These are phyloP conservation scores for Flaveria trinervia DNA, from an alignment of 129 eudicot genomes.

Conservation along the genomic window DNA sequence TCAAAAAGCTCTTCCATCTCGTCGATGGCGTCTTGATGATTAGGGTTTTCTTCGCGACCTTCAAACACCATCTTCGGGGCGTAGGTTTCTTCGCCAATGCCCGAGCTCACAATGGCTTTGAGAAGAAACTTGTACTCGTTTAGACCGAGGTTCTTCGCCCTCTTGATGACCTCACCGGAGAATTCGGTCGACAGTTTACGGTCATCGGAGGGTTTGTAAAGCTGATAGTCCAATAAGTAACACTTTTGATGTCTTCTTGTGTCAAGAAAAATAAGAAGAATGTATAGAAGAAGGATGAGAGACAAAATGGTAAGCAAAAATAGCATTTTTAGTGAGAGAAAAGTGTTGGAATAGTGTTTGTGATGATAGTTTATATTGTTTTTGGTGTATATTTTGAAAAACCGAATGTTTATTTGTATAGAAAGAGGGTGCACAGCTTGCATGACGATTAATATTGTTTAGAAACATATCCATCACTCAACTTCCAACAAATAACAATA, in stretches of 20 bases:
- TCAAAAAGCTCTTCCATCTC: slow-evolving; percentile 53
- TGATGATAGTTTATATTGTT: slow-evolving; percentile 6
- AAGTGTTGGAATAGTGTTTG: slow-evolving; percentile 12
- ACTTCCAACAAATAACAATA: slow-evolving; percentile 42
- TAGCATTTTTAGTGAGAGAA: slow-evolving; percentile 33
- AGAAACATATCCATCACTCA: slow-evolving; percentile 39
- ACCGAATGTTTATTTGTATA: slow-evolving; percentile 25
- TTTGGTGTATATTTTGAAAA: slow-evolving; percentile 26
- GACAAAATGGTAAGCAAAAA: slow-evolving; percentile 34
- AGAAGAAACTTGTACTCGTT: slow-evolving; percentile 48
- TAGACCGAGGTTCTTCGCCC: slow-evolving; percentile 40
- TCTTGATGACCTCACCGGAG: slow-evolving; percentile 36
- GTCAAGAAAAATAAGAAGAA: slow-evolving; percentile 24
- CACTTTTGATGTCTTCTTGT: slow-evolving; percentile 35
- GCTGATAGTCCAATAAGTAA: slow-evolving; percentile 49
- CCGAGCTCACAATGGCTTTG: slow-evolving; percentile 43
- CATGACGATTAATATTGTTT: slow-evolving; percentile 23
- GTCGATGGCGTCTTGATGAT: slow-evolving; percentile 25
- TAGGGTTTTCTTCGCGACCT: slow-evolving; percentile 45
- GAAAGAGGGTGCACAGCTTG: slow-evolving; percentile 29
- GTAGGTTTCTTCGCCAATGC: slow-evolving; percentile 52
- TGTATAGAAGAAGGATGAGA: slow-evolving; percentile 33
- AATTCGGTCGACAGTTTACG: slow-evolving; percentile 39
- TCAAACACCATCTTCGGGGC: slow-evolving; percentile 48
- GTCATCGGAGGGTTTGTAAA: slow-evolving; percentile 50